Evolutionary conservation across 2,329 filamentous ascomycete genomes (phyloP), one percentile per base, ranked within the genome.

Genomic region (Tolypocladium pustulatum): DNA sequence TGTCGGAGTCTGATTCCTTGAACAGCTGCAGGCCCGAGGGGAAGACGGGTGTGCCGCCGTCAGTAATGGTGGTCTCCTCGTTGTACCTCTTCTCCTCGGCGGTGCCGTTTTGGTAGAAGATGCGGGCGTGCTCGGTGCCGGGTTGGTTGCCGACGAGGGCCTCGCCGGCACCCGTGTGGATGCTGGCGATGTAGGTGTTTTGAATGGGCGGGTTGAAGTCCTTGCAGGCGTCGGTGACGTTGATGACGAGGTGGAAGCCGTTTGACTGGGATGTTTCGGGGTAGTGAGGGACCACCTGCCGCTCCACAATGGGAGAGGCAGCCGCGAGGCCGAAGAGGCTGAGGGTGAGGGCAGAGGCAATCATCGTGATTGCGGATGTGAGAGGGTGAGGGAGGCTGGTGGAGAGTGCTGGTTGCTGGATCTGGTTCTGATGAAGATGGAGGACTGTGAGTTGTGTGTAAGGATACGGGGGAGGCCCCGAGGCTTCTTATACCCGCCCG

Each of bases 51-150:
- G 66, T 71, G 41, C 72, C 73, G 40, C 68, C 67, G 63, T 78
- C 76, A 54, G 69, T 71, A 17, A 79, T 52, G 59, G 76, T 62
- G 55, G 66, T 70, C 32, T 68, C 68, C 10, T 59, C 51, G 34
- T 63, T 62, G 51, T 59, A 65, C 13, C 61, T 62, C 12, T 69
- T 58, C 25, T 75, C 68, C 17, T 62, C 56, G n/a, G 68, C 68
- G 4, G 78, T 78, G 66, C 73, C 76, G 65, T 81, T 80, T 57
- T 75, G 67, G 71, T 79, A 81, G 65, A 79, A 80, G 60, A 76
- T 63, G 55, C 70, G 68, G 7, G 61, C 61, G 40, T 56, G 36
- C 13, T 64, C 62, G 9, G 62, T 38, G 7, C 62, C 59, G 15
- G 74, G 63, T 0, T 72, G 67, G 20, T 76, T 65, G 3, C 74